Percentiles rank a stretch among this genome's conserved stretches.
Evolutionary conservation across 1,284 basidiomycete genomes (phyloP).

Genomic region (Coriolopsis trogii): DNA sequence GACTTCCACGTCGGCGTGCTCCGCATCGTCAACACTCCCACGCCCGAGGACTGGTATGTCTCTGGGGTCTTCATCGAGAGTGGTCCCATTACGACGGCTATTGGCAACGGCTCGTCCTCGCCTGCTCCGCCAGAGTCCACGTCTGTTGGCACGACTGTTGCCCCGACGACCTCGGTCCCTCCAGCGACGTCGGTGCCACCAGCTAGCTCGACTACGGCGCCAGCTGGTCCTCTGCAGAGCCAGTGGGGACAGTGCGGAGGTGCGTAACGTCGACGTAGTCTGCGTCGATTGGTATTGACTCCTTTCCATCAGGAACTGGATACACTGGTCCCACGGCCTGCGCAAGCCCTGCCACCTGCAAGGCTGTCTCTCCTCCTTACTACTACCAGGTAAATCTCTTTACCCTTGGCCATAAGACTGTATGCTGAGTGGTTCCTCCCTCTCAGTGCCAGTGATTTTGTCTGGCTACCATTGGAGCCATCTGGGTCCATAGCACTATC

Average conservation of each 20-base stretch:
- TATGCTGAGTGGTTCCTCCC: too few species aligned
- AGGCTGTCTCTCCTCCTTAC: slow-evolving; percentile 53
- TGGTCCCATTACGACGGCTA: slow-evolving; percentile 54
- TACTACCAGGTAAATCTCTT: slow-evolving; percentile 48
- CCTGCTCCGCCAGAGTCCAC: slow-evolving; percentile 26
- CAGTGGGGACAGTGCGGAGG: slow-evolving; percentile 60
- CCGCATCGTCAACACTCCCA: slow-evolving; percentile 50
- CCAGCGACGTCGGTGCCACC: slow-evolving; percentile 24
- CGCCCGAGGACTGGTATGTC: slow-evolving; percentile 61
- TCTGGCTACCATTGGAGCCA: too few species aligned
- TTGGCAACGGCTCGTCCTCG: slow-evolving; percentile 41
- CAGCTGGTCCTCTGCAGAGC: slow-evolving; percentile 44
- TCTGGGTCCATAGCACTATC: too few species aligned
- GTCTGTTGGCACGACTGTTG: slow-evolving; percentile 21
- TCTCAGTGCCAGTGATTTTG: too few species aligned
- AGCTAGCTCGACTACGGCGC: slow-evolving; percentile 33
- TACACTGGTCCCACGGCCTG: slow-evolving; percentile 53
- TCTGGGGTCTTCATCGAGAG: slow-evolving; percentile 62
- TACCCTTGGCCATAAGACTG: neutral
- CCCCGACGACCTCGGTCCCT: slow-evolving; percentile 21
- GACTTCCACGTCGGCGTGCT: slow-evolving; percentile 70
- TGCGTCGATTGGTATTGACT: neutral
- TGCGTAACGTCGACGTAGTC: slow-evolving; percentile 21
- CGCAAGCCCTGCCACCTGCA: slow-evolving; percentile 44
- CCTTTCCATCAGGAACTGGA: slow-evolving; percentile 38